Percentiles rank a stretch among this genome's conserved stretches.
phyloP scores from a whole-genome alignment of 495 filamentous ascomycete species.

The Annulohypoxylon nitens region DNA sequence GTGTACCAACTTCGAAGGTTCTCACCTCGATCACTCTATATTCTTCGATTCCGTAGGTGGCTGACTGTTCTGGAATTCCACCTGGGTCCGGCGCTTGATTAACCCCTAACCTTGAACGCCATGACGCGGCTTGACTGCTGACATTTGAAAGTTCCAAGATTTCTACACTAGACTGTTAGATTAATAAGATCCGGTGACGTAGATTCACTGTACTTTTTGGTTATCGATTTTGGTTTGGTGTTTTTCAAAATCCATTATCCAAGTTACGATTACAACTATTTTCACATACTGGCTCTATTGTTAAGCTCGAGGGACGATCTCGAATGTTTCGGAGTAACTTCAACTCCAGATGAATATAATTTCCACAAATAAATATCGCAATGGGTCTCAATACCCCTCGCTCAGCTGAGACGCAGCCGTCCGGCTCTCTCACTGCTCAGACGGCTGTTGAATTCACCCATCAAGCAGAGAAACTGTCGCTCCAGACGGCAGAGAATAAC shows the following conservation, averaged over 20 bases:
- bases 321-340: not conserved
- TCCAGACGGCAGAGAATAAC: constrained; percentile 46
- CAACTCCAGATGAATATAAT: constrained; percentile 21
- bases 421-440: constrained; percentile 29
- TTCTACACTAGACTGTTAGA: not conserved
- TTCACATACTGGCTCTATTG: not conserved
- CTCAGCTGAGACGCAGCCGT: constrained; percentile 19
- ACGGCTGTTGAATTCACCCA: constrained; percentile 58
- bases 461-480: constrained; percentile 73
- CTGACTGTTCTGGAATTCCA: constrained; percentile 32
- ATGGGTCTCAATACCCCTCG: constrained; percentile 33
- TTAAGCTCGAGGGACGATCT: not conserved
- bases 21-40: not conserved
- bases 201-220: not conserved
- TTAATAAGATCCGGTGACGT: constrained; percentile 10
- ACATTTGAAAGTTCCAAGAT: not conserved
- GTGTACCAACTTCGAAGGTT: not conserved
- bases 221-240: not conserved
- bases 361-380: constrained; percentile 10
- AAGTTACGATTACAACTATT: constrained; percentile 1
- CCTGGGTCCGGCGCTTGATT: constrained; percentile 21
- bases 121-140: constrained; percentile 42
- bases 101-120: not conserved
- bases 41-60: constrained; percentile 41
- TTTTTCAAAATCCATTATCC: constrained; percentile 16